Base-by-base conservation (phyloP, 192 early-diverging fungal species). In the Coemansia sp. region DNA sequence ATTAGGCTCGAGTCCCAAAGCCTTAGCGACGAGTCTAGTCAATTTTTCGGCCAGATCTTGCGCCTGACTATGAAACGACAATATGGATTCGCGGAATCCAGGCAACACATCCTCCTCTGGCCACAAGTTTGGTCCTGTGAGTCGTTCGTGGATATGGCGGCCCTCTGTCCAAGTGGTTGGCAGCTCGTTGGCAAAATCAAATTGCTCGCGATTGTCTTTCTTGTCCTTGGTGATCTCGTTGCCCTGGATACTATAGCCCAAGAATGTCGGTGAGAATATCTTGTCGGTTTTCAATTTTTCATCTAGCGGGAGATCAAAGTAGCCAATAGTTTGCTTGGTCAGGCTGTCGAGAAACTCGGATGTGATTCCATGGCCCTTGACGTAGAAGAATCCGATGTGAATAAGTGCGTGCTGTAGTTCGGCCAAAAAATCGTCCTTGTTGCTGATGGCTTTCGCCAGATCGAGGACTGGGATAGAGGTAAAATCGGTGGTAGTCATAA, bases 71-170 rank as follows among this genome's bases (percentile, higher is more conserved):
- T 84, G 77, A 33, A 86, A 85, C 0, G 67, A 55, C 15, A 85
- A 41, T 18, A 88, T 71, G 5, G 71, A 66, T 16, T 68, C 51
- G 22, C 80, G 78, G 64, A 91, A 89, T 0, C 60, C 47, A 10
- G 88, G 86, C 13, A 89, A 27, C 27, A 65, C 51, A 0, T 41
- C 41, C 2, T 75, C 46, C 4, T 71, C 68, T 1, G 90, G 90
- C 88, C 90, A 91, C 77, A 86, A 86, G 31, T 89, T 89, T 27
- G 90, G 88, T 0, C 90, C 87, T 5, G 81, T 71, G 1, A 91
- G 73, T 9, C 82, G 79, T 24, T 84, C 71, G 67, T 89, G 76
- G 20, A 77, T 70, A 5, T 85, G 87, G 12, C 66, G 67, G 13
- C 67, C 66, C 11, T 66, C 44, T 0, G 65, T 33, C 67, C 81